Percentiles rank a stretch among this genome's conserved stretches.
Conservation (phyloP, 2,329 filamentous ascomycete species). For the Colletotrichum siamense region DNA sequence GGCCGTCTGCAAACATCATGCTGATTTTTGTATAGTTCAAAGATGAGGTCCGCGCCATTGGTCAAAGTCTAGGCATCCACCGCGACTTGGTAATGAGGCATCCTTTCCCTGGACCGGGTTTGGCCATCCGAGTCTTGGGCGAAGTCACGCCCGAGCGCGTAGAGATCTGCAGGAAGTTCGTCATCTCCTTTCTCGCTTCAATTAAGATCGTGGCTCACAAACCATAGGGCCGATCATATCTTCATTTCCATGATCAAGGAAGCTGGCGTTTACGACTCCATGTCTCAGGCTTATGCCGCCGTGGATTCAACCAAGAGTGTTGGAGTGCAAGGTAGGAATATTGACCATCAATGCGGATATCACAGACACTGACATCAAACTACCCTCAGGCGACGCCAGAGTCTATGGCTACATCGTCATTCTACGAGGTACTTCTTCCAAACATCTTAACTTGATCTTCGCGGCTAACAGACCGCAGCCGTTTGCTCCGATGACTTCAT, state of each 20-base stretch:
- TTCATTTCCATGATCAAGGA: constrained; percentile 78
- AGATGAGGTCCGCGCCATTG: constrained; percentile 34
- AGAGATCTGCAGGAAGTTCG: constrained; percentile 72
- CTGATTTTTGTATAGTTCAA: not conserved
- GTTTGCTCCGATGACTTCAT: constrained; percentile 39
- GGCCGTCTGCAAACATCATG: not conserved
- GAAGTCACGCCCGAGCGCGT: constrained; percentile 84
- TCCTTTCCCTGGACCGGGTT: constrained; percentile 73
- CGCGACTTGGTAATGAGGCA: constrained; percentile 72
- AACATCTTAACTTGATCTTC: not conserved
- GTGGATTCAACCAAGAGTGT: constrained; percentile 45
- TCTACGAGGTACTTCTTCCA: not conserved
- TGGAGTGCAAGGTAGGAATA: not conserved
- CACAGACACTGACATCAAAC: not conserved
- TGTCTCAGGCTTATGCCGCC: constrained; percentile 54
- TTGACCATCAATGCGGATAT: not conserved
- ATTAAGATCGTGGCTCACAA: not conserved
- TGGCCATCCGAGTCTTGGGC: constrained; percentile 82
- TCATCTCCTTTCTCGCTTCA: not conserved
- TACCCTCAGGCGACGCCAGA: constrained; percentile 39
- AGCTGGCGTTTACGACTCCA: constrained; percentile 71
- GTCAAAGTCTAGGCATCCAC: constrained; percentile 35
- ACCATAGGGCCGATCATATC: constrained; percentile 68
- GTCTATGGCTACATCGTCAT: constrained; percentile 36
- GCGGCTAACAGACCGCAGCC: constrained; percentile 29